phyloP scores from a whole-genome alignment of 805 yeast genomes.

The Cyberlindnera bimundalis region DNA sequence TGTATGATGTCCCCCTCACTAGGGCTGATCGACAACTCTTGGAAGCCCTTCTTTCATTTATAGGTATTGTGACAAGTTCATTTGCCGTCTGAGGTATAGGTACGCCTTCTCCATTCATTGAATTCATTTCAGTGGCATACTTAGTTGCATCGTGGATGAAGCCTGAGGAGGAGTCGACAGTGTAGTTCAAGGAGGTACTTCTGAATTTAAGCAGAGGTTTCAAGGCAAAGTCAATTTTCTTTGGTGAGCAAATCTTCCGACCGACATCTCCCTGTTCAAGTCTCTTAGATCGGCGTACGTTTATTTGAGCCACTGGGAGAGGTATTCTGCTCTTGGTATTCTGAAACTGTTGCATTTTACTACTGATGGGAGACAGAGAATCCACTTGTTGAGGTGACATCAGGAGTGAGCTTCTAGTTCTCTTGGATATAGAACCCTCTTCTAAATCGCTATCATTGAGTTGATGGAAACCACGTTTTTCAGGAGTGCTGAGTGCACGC shows the following conservation, averaged over 20 bases:
- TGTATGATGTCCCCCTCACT: slow-evolving; percentile 17
- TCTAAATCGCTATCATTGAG: slow-evolving; percentile 5
- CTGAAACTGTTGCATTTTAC: slow-evolving; percentile 9
- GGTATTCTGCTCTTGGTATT: slow-evolving; percentile 22
- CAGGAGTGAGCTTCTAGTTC: slow-evolving; percentile 9
- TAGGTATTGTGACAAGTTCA: slow-evolving; percentile 59
- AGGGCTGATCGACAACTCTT: slow-evolving; percentile 20
- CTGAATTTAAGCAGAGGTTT: slow-evolving; percentile 18
- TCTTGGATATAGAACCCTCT: slow-evolving; percentile 15
- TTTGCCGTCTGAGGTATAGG: slow-evolving; percentile 55
- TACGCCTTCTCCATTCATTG: slow-evolving; percentile 58
- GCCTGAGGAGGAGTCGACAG: slow-evolving; percentile 64
- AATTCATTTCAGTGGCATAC: slow-evolving; percentile 66
- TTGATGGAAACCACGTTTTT: slow-evolving; percentile 6
- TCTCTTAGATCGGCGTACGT: slow-evolving; percentile 24
- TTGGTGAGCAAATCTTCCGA: slow-evolving; percentile 19
- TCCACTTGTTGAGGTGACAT: neutral
- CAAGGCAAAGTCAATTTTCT: slow-evolving; percentile 10
- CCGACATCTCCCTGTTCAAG: slow-evolving; percentile 9
- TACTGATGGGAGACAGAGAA: slow-evolving; percentile 14
- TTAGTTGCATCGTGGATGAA: slow-evolving; percentile 59
- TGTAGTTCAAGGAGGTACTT: slow-evolving; percentile 33
- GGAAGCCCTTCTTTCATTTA: slow-evolving; percentile 15
- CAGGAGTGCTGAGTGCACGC: slow-evolving; percentile 15
- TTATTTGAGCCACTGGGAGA: slow-evolving; percentile 13